These are phyloP conservation scores for Kandelia obovata DNA, from an alignment of 345 rosid species.

Conservation along the genomic window DNA sequence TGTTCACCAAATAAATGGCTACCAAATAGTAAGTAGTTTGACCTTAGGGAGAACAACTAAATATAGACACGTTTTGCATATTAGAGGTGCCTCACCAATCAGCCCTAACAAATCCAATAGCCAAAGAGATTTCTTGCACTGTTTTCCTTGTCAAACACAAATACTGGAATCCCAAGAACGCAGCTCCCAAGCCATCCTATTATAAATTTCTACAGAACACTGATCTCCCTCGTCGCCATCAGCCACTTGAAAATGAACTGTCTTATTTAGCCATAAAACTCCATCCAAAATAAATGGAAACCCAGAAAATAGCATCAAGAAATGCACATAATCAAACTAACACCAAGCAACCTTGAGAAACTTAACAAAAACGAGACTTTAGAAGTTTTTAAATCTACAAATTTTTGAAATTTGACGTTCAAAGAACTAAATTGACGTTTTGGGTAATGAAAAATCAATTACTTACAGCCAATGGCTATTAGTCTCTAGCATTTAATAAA, in stretches of 20 bases:
- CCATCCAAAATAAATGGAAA: not conserved
- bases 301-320: not conserved
- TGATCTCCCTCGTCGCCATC: slow-evolving; percentile 1
- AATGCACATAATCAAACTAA: not conserved
- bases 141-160: slow-evolving; percentile 21
- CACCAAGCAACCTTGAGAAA: not conserved
- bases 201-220: slow-evolving; percentile 9
- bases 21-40: not conserved
- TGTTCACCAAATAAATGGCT: not conserved
- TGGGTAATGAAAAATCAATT: not conserved
- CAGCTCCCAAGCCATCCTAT: slow-evolving; percentile 11
- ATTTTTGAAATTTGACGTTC: no score
- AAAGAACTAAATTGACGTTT: no score
- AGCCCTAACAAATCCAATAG: not conserved
- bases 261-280: no score
- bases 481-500: not conserved
- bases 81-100: not conserved
- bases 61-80: not conserved
- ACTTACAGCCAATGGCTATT: not conserved
- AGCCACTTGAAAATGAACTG: not conserved
- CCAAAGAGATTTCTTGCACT: slow-evolving; percentile 11
- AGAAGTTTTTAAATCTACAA: not conserved
- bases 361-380: not conserved
- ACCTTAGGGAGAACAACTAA: not conserved
- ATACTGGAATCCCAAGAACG: slow-evolving; percentile 22